Evolutionary conservation across 257 asterid species (phyloP).

Genomic region (Solanum lignicaule): DNA sequence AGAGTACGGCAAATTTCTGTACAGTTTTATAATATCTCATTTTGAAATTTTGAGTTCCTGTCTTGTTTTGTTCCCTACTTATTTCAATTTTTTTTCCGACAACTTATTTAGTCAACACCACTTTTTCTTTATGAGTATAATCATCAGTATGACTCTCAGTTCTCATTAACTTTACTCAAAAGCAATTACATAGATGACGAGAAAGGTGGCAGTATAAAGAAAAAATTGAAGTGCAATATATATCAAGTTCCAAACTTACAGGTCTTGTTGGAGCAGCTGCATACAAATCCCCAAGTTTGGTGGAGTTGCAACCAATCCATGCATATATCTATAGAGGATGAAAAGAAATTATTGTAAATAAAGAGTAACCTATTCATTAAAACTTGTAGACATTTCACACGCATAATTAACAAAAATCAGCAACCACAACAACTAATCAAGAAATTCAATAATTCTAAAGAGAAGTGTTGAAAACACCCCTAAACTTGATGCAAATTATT

Average conservation of each 20-base stretch:
- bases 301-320: constrained; percentile 86
- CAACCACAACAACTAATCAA: background rate
- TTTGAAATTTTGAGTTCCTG: background rate
- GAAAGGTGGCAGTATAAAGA: background rate
- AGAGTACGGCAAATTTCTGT: background rate
- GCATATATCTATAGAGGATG: constrained; percentile 49
- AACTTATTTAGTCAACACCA: background rate
- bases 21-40: background rate
- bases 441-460: background rate
- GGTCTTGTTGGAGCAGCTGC: constrained; percentile 82
- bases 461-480: no score
- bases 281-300: constrained; percentile 79
- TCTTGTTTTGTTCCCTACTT: background rate
- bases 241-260: constrained; percentile 33
- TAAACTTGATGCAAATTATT: no score
- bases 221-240: background rate
- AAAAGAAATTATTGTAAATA: background rate
- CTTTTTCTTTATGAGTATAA: background rate
- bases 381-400: background rate
- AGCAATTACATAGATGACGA: background rate
- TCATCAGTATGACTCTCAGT: background rate
- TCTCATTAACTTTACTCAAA: background rate
- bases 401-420: background rate
- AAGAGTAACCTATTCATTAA: background rate
- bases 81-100: background rate